Evolutionary conservation across 2,329 filamentous ascomycete genomes (phyloP).

Genomic region (Fusarium pilosicola): DNA sequence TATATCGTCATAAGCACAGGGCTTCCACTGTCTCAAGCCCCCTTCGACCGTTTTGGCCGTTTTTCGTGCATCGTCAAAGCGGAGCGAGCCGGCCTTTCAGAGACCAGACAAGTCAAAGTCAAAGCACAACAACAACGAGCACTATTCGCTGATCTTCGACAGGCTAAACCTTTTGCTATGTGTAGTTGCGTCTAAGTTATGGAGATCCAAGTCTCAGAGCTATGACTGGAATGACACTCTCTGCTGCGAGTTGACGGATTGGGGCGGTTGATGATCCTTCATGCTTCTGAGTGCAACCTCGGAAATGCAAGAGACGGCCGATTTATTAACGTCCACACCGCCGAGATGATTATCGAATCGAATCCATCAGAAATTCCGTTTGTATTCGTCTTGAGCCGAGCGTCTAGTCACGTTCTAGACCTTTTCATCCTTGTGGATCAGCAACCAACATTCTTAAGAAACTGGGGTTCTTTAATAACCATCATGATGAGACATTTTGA

Average conservation of each 20-base stretch:
- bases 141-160: conserved; percentile 17
- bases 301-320: conserved; percentile 9
- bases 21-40: conserved; percentile 6
- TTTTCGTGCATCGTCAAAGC: conserved; percentile 5
- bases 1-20: conserved; percentile 11
- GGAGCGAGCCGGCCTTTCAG: conserved; percentile 23
- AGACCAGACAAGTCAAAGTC: conserved; percentile 3
- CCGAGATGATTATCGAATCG: background rate
- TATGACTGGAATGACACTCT: background rate
- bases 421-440: conserved; percentile 19
- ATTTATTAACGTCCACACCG: conserved; percentile 15
- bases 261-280: conserved; percentile 7
- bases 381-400: background rate
- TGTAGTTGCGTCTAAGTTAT: background rate
- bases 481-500: conserved; percentile 13
- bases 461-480: conserved; percentile 15
- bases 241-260: conserved; percentile 14
- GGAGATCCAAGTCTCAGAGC: background rate
- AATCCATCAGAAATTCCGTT: background rate
- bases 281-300: conserved; percentile 8
- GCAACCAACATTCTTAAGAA: conserved; percentile 24
- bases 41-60: background rate
- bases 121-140: conserved; percentile 8
- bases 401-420: conserved; percentile 22
- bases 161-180: conserved; percentile 1